Evolutionary conservation across 176 grass and related monocot species (phyloP), one percentile per base, ranked within the genome.

Genomic region (Raddia distichophylla): DNA sequence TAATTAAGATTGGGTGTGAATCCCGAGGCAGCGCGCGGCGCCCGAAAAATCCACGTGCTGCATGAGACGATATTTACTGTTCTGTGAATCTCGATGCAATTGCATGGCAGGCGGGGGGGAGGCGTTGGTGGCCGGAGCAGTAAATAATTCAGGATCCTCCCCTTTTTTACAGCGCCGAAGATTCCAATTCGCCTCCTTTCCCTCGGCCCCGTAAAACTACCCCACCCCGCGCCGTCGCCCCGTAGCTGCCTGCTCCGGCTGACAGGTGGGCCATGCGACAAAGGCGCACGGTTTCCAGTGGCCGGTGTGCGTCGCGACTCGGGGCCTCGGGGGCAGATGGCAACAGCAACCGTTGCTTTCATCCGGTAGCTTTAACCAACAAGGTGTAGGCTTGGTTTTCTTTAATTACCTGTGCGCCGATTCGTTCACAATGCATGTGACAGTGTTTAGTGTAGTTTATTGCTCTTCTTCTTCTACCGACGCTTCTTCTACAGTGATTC

Each of bases 1-100:
- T 18, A 19, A 14, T 8, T n/a, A 80, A 80, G 5, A 80, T 3
- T 3, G 71, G 35, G 7, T 62, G 70, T 35, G 63, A 63, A 89
- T 89, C 87, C 53, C 63, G 62, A 75, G 82, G 57, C 53, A 6
- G 37, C 48, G 11, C 73, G 52, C 75, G 45, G 63, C 20, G 37
- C 3, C 77, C 77, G 13, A 81, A 50, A 71, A 50, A 71, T 58
- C 22, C 77, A 81, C 82, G 81, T 84, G 80, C 81, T 58, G 10
- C 80, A 40, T 60, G 59, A 40, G 49, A 27, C 51, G 42, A 33
- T 71, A 83, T 70, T 89, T 69, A 84, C 35, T 69, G 54, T 69
- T 43, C 44, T 67, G 81, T 69, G 75, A 80, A 89, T 89, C 87
- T 85, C 77, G 64, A 89, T 49, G 82, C 45, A 15, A 5, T 16